These are phyloP conservation scores for Vinca minor DNA, from an alignment of 257 asterid species.

Conservation along the genomic window DNA sequence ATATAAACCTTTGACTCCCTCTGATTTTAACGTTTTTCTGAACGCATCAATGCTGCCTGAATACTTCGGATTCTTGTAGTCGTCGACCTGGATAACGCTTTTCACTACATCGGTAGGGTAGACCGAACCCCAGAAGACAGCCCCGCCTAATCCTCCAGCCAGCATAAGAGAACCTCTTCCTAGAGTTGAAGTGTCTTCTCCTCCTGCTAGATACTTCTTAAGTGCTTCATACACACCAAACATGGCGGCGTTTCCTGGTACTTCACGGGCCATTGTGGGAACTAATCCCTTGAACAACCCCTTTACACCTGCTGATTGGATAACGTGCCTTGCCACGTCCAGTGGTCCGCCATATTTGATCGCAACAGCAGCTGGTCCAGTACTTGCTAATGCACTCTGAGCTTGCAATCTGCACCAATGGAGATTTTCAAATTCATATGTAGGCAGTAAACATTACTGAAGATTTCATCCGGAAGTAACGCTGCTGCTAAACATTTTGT, in stretches of 20 bases:
- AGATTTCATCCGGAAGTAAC: no score
- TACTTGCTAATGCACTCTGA: conserved; percentile 49
- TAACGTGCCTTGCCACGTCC: conserved; percentile 74
- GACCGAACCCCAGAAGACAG: conserved; percentile 54
- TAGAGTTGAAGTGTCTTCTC: conserved; percentile 49
- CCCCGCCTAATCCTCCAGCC: conserved; percentile 85
- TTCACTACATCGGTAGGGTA: conserved; percentile 78
- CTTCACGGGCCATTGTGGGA: conserved; percentile 75
- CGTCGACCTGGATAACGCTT: conserved; percentile 74
- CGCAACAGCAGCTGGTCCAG: conserved; percentile 32
- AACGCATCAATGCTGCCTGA: conserved; percentile 62
- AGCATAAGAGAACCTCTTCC: conserved; percentile 63
- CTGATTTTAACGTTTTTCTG: conserved; percentile 53
- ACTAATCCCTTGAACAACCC: conserved; percentile 73
- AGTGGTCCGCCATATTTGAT: conserved; percentile 64
- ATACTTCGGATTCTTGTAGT: conserved; percentile 59
- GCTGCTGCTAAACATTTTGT: background rate
- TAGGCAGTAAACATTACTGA: background rate
- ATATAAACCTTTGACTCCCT: conserved; percentile 70
- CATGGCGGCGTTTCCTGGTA: conserved; percentile 82
- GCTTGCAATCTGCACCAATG: conserved; percentile 63
- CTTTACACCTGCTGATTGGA: conserved; percentile 49
- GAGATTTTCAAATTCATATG: background rate
- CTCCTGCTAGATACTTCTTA: conserved; percentile 63
- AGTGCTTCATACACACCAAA: conserved; percentile 72